Evolutionary conservation across 305 asterid genomes (phyloP), one percentile per base, ranked within the genome.

Genomic region (Fraxinus sp.): DNA sequence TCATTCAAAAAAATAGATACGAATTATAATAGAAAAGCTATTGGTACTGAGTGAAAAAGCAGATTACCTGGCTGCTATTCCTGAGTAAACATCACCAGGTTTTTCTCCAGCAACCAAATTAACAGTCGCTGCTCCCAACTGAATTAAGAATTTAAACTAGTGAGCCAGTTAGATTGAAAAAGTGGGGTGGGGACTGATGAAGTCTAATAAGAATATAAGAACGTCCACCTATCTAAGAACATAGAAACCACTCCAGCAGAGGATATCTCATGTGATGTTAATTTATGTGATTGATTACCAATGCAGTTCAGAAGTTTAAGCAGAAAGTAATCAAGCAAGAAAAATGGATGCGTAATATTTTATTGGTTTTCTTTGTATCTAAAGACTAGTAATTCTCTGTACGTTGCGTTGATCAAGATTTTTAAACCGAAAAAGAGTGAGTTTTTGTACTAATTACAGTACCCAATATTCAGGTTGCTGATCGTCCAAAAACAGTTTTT

Each of bases 11-110:
- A 46, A 72, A 79, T 68, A 33, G 46, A 43, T 33, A 22, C 39
- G 9, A 55, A 78, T 83, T 36, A 33, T 26, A 36, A 22, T 66
- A 68, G 3, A 24, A 75, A 35, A 43, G 77, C 71, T 76, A 52
- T 71, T 49, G 22, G 24, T 59, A 36, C 39, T 41, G 64, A 76
- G 71, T 4, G 77, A 26, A 70, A 57, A 75, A 84, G 84, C 76
- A 77, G 81, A 85, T 89, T 82, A 93, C 99, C 99, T 94, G 82
- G 95, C 80, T 81, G 98, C 99, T 80, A 94, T 93, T 88, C 98
- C 98, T 3, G 98, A 91, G 90, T 94, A 94, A 85, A 96, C 97
- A 91, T 96, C 99, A 68, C 95, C 98, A 72, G 99, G 99, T 85
- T 93, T 94, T 89, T 92, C 98, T 83, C 97, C 98, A 43, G 95